Base-by-base conservation (phyloP, 345 rosid species). In the Dipteronia dyeriana region DNA sequence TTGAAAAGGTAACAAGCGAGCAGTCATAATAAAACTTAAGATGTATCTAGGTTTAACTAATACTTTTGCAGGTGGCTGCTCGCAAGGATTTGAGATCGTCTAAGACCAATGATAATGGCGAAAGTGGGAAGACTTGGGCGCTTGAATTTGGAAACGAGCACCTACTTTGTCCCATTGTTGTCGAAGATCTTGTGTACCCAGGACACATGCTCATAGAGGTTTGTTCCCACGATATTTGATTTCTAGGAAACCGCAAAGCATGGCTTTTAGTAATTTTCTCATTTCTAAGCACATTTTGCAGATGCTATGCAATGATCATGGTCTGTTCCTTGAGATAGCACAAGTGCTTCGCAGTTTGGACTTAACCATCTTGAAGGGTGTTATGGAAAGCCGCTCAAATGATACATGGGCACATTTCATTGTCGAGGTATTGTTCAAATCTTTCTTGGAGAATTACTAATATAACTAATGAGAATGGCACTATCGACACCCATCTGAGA, bases 171-270 rank as follows among this genome's bases (percentile, higher is more conserved):
- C 95, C 95, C 1, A 89, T 91, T 19, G 75, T 83, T 8, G 90
- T 91, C n/a, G 90, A 91, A 76, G 95, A 89, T 80, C 90, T 91
- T 74, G 66, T 84, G 38, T 43, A 66, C 73, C 84, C 91, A 0
- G 95, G 91, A 64, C 87, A 86, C 74, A 74, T 91, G 84, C 87
- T 89, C 66, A 87, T 91, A 6, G 91, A 91, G 91, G 92, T 88
- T 19, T 3, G 75, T 49, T 49, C 54, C 1, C 65, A 23, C 23
- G 8, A 59, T 10, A 23, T 14, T 65, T 23, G 49, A 31, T 38
- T 53, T 31, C 39, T 45, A 41, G 2, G 17, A 41, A 11, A 16
- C 5, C 7, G 2, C 16, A 10, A 57, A 20, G 9, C 45, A 20
- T 19, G 62, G 3, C 20, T n/a, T 22, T 19, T 29, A 63, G 12